Conservation (phyloP, 345 rosid genomes). For the Murraya koenigii region DNA sequence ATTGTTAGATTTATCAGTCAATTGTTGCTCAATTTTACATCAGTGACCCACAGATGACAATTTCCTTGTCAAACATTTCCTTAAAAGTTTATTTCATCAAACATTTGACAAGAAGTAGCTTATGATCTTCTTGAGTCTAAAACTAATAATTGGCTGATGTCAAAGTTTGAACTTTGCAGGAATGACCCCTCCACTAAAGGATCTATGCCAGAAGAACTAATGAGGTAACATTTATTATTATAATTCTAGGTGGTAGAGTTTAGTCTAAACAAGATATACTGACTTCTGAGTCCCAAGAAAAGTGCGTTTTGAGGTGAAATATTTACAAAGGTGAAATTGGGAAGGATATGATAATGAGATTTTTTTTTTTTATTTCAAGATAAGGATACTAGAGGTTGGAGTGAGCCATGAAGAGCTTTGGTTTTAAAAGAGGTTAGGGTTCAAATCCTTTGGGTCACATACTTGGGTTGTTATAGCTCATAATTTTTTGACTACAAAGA, state of each 20-base stretch:
- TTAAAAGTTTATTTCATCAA: background rate
- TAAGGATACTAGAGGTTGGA: background rate
- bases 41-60: background rate
- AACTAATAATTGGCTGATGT: slow-evolving; percentile 9
- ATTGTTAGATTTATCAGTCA: background rate
- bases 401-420: background rate
- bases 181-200: slow-evolving; percentile 30
- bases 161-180: slow-evolving; percentile 38
- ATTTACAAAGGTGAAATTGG: background rate
- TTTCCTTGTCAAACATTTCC: background rate
- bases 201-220: slow-evolving; percentile 57
- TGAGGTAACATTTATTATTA: slow-evolving; percentile 51
- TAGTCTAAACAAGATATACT: background rate
- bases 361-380: too few species aligned
- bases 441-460: background rate
- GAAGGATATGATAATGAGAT: background rate
- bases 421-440: background rate
- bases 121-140: background rate
- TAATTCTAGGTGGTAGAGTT: background rate
- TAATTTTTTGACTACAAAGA: too few species aligned
- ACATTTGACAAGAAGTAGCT: background rate
- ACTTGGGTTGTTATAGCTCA: background rate
- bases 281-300: background rate
- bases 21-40: background rate
- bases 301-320: background rate